Evolutionary conservation across 371 early-diverging fungal genomes (phyloP).

Genomic region (Rhizopus sp.): DNA sequence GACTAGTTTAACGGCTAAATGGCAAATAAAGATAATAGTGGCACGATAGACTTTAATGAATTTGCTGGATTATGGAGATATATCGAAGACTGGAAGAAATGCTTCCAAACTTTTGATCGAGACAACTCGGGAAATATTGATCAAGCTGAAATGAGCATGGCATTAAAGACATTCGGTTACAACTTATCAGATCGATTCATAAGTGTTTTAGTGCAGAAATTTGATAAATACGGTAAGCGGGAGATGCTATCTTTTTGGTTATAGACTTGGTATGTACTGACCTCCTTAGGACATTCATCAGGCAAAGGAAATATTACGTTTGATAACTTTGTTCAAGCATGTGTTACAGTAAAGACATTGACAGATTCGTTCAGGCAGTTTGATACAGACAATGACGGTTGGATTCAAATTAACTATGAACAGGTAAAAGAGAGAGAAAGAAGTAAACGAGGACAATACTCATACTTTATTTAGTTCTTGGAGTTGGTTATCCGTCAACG

Average conservation of each 20-base stretch:
- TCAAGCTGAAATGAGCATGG: conserved; percentile 68
- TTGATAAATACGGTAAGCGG: conserved; percentile 66
- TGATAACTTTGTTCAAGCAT: conserved; percentile 83
- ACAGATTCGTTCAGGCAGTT: conserved; percentile 80
- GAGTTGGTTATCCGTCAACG: conserved; percentile 36
- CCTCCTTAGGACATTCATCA: conserved; percentile 14
- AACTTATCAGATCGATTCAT: conserved; percentile 63
- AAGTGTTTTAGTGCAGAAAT: conserved; percentile 67
- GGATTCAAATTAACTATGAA: conserved; percentile 80
- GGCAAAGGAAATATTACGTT: conserved; percentile 72
- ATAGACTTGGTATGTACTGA: neutral
- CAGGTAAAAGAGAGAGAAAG: conserved; percentile 39
- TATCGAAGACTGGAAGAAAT: conserved; percentile 74
- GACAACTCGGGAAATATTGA: conserved; percentile 82
- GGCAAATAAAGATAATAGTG: conserved; percentile 50
- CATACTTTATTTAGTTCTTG: conserved; percentile 22
- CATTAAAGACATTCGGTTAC: conserved; percentile 79
- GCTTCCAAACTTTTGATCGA: conserved; percentile 80
- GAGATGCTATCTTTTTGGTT: neutral
- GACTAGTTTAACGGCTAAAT: conserved; percentile 4
- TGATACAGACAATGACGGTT: conserved; percentile 76
- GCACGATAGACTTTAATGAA: conserved; percentile 78
- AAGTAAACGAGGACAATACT: too few species aligned
- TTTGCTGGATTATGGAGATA: conserved; percentile 79
- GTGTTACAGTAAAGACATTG: conserved; percentile 80